A percentile compares a stretch with the other conserved stretches of the same genome.
These are phyloP conservation scores for Triangularia verruculosa DNA, from an alignment of 2,329 filamentous ascomycete genomes.

Conservation along the genomic window DNA sequence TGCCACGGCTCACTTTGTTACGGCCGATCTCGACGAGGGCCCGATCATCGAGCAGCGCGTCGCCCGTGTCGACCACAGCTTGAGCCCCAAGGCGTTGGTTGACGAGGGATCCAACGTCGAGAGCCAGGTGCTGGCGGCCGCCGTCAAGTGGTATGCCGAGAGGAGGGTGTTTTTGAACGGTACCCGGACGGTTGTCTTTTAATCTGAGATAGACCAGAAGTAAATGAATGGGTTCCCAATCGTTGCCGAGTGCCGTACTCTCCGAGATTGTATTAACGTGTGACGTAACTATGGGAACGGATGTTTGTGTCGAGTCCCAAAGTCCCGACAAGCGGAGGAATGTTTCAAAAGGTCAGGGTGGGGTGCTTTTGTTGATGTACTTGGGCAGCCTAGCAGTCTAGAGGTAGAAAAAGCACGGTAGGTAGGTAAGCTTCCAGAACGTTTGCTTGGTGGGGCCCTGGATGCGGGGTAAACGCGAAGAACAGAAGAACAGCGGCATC, in stretches of 20 bases:
- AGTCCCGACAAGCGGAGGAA: background rate
- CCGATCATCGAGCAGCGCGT: slow-evolving; percentile 87
- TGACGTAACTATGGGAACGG: too few relatives aligned
- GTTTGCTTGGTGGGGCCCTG: background rate
- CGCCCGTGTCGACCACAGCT: slow-evolving; percentile 70
- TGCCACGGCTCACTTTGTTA: slow-evolving; percentile 82
- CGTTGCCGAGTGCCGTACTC: background rate
- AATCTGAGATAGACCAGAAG: background rate
- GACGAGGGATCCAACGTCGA: slow-evolving; percentile 82
- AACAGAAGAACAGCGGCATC: background rate
- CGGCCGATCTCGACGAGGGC: slow-evolving; percentile 79
- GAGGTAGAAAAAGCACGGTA: too few relatives aligned
- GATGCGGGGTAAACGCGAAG: background rate
- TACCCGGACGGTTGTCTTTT: slow-evolving; percentile 29
- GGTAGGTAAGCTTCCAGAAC: background rate
- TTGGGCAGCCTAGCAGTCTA: too few relatives aligned
- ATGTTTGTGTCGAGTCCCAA: background rate
- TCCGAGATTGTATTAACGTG: background rate
- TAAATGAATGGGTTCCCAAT: background rate
- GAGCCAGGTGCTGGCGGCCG: slow-evolving; percentile 76
- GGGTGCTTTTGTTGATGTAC: too few relatives aligned
- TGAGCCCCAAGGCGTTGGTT: slow-evolving; percentile 72
- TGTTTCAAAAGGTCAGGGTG: too few relatives aligned
- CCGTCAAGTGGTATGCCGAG: slow-evolving; percentile 82
- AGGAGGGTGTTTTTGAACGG: slow-evolving; percentile 63